Evolutionary conservation across 345 rosid species (phyloP).

Genomic region (Populus tremula): DNA sequence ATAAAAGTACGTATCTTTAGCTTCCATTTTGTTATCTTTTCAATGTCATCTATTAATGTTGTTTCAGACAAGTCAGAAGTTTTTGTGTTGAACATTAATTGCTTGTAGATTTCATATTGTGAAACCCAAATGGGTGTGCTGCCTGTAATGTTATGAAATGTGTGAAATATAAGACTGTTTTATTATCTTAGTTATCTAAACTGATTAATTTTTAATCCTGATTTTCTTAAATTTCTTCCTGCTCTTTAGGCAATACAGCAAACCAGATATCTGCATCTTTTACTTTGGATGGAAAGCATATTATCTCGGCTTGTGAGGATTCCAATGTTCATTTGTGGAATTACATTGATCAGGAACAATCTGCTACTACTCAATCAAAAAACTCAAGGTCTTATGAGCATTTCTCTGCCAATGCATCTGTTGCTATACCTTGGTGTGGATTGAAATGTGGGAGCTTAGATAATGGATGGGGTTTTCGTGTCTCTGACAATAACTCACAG

Average conservation of each 20-base stretch:
- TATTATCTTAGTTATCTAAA: not conserved
- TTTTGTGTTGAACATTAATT: not conserved
- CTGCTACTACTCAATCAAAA: conserved; percentile 29
- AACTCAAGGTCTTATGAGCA: conserved; percentile 52
- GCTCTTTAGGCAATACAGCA: conserved; percentile 53
- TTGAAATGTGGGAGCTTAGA: conserved; percentile 26
- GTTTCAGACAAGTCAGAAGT: not conserved
- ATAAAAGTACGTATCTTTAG: conserved; percentile 43
- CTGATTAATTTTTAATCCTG: not conserved
- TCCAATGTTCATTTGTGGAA: conserved; percentile 72
- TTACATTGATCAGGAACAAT: conserved; percentile 39
- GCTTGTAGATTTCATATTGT: not conserved
- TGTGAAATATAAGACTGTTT: not conserved
- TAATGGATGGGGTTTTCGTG: conserved; percentile 24
- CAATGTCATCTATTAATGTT: not conserved
- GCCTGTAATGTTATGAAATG: not conserved
- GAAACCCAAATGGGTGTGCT: not conserved
- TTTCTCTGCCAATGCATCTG: conserved; percentile 57
- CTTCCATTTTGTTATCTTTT: not conserved
- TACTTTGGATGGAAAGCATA: conserved; percentile 69
- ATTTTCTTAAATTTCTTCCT: conserved; percentile 3
- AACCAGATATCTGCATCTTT: conserved; percentile 60
- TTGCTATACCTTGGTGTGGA: conserved; percentile 75
- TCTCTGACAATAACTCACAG: conserved; percentile 18
- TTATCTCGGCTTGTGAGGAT: conserved; percentile 62